Conservation (phyloP, 2,329 filamentous ascomycete species). For the Harringtonia lauricola region DNA sequence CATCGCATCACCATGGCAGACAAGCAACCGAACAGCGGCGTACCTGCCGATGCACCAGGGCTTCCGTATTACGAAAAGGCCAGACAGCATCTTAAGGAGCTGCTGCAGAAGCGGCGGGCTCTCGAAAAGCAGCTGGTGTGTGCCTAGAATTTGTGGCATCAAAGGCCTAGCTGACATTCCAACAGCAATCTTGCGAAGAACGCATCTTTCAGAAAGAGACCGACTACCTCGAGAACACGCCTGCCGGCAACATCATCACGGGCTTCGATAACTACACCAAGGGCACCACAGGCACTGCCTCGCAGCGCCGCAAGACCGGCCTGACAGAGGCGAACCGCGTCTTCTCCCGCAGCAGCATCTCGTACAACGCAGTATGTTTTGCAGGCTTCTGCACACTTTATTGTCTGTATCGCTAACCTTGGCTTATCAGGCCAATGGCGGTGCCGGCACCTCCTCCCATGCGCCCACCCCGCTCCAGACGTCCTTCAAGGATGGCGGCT, state of each 20-base stretch:
- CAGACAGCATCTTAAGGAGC: constrained; percentile 54
- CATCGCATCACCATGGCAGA: constrained; percentile 17
- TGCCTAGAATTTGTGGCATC: background rate
- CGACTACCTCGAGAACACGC: constrained; percentile 82
- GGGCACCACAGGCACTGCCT: constrained; percentile 53
- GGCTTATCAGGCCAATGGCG: constrained; percentile 20
- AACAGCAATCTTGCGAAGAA: constrained; percentile 45
- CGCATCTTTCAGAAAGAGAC: constrained; percentile 75
- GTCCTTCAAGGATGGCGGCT: constrained; percentile 31
- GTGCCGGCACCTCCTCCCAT: constrained; percentile 31
- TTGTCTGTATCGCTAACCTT: no score
- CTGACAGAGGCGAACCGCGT: constrained; percentile 62
- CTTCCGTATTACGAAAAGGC: constrained; percentile 64
- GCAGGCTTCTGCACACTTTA: background rate
- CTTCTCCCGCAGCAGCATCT: constrained; percentile 57
- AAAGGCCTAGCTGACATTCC: background rate
- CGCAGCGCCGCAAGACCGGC: constrained; percentile 52
- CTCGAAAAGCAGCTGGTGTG: constrained; percentile 28
- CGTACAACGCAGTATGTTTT: constrained; percentile 31
- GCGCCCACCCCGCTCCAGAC: constrained; percentile 46
- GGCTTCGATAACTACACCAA: constrained; percentile 99
- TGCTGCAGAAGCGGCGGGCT: constrained; percentile 52
- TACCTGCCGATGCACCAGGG: constrained; percentile 32
- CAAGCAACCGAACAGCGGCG: constrained; percentile 13
- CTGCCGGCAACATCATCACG: constrained; percentile 86